phyloP scores from a whole-genome alignment of 75 land plant species.

The Picea sitchensis region DNA sequence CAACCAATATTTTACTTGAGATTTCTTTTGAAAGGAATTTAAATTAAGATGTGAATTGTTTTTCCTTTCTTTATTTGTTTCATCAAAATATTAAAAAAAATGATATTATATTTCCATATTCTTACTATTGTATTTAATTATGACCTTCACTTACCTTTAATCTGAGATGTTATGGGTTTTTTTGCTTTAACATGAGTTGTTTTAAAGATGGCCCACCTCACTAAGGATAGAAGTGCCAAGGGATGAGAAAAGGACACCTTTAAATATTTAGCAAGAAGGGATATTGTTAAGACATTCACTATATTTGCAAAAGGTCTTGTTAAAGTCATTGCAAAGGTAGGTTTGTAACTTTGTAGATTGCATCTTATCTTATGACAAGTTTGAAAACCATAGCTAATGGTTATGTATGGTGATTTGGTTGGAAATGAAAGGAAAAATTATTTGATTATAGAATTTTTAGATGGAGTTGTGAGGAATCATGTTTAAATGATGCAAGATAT shows the following conservation, averaged over 20 bases:
- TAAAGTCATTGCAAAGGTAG: slow-evolving; percentile 84
- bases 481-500: slow-evolving; percentile 54
- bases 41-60: not conserved
- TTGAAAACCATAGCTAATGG: not conserved
- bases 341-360: not conserved
- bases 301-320: slow-evolving; percentile 70
- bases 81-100: not conserved
- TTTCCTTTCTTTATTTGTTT: not conserved
- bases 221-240: slow-evolving; percentile 31
- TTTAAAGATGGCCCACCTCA: slow-evolving; percentile 71
- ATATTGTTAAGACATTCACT: slow-evolving; percentile 45
- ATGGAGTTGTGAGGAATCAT: not conserved
- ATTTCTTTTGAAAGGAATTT: not conserved
- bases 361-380: not conserved
- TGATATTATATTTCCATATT: slow-evolving; percentile 13
- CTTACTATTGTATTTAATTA: not conserved
- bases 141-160: not conserved
- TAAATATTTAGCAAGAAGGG: slow-evolving; percentile 21
- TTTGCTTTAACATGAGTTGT: slow-evolving; percentile 42
- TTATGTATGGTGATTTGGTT: not conserved
- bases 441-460: not conserved
- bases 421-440: not conserved
- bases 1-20: too few relatives aligned
- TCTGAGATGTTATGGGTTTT: not conserved
- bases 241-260: slow-evolving; percentile 17